Evolutionary conservation across 2,329 filamentous ascomycete species (phyloP), one percentile per base, ranked within the genome.

Genomic region (Ophiocordyceps sinensis): DNA sequence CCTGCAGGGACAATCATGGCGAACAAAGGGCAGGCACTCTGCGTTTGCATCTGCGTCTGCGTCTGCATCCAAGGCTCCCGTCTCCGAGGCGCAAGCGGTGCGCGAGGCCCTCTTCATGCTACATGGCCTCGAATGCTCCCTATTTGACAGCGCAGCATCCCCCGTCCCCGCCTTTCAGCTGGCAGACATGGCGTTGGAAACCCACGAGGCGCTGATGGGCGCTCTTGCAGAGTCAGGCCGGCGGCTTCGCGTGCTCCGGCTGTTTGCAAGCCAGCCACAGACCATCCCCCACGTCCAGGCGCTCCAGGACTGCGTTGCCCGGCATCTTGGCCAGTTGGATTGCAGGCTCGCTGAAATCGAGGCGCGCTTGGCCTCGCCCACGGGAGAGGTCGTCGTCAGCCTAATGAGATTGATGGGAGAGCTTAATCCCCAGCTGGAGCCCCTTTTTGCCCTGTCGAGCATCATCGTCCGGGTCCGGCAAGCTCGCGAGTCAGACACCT

Each of bases 81-180:
- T 89, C 6, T 75, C 82, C 0, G 88, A 94, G 55, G 65, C 83
- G 1, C 78, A 88, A 47, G 66, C 79, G 11, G 64, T 88, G 23
- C 76, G 86, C 38, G 87, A 96, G 41, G 74, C 77, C 0, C 65
- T 95, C 1, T 89, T 85, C 51, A 93, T 95, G 85, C 70, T 96
- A 0, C 75, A 77, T 41, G 88, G 88, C 1, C 64, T 91, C 4
- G 73, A 79, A 6, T 89, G 83, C 3, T 80, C 77, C 2, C 54
- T 94, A 1, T 94, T 88, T 51, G 63, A 62, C 42, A 19, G 49
- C 4, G 53, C 66, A 38, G 65, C 62, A 13, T 47, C 55, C 7
- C 64, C 65, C 0, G 55, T 60, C 2, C 51, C 61, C 4, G 51
- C 50, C 1, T 73, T 67, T 41, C 67, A 73, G 42, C 61, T 75